Conservation (phyloP, 805 yeast genomes). For the Suhomyces emberorum region DNA sequence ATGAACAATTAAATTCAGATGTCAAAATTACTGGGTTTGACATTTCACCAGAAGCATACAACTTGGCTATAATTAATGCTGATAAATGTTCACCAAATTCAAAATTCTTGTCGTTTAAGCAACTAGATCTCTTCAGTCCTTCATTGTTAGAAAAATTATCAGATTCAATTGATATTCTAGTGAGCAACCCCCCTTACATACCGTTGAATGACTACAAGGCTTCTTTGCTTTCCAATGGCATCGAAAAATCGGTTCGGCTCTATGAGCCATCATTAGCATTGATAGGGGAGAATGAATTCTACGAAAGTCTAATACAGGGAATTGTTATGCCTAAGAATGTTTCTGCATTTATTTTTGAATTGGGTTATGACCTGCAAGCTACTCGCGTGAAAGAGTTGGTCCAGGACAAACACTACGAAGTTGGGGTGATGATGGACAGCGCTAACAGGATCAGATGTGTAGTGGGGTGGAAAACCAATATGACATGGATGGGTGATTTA, state of each 20-base stretch:
- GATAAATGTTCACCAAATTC: constrained; percentile 4
- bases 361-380: constrained; percentile 64
- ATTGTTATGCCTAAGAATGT: constrained; percentile 34
- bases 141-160: constrained; percentile 6
- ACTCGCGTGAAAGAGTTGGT: constrained; percentile 29
- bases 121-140: constrained; percentile 14
- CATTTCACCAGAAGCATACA: constrained; percentile 49
- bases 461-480: constrained; percentile 50
- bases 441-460: constrained; percentile 56
- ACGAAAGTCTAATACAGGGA: constrained; percentile 48
- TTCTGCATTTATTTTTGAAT: constrained; percentile 66
- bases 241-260: constrained; percentile 59
- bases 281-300: constrained; percentile 75
- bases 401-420: constrained; percentile 41
- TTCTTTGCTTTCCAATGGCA: constrained; percentile 34
- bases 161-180: constrained; percentile 46
- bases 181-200: constrained; percentile 93
- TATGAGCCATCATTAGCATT: constrained; percentile 80
- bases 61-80: constrained; percentile 47
- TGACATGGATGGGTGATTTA: background rate
- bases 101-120: constrained; percentile 9
- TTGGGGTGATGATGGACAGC: constrained; percentile 49
- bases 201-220: constrained; percentile 43
- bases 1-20: constrained; percentile 5
- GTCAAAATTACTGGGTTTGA: constrained; percentile 50